Conservation (phyloP, 2,329 filamentous ascomycete species). For the Didymellaceae sp. region DNA sequence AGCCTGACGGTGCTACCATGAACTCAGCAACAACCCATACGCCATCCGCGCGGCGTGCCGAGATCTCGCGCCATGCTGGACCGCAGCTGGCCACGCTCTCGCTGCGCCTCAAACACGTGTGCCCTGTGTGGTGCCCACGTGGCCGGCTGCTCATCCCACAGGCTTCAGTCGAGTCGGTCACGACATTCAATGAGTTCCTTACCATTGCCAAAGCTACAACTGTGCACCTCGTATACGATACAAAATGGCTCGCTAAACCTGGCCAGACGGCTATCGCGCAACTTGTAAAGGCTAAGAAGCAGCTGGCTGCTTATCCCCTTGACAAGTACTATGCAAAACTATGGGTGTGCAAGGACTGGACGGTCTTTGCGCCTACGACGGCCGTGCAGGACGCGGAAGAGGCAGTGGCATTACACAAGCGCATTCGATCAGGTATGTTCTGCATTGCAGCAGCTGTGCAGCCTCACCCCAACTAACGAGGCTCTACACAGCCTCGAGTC, state of each 20-base stretch:
- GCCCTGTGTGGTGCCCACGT: neutral
- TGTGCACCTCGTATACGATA: neutral
- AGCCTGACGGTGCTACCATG: neutral
- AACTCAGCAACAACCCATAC: neutral
- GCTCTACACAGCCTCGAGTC: neutral
- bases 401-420: neutral
- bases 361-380: neutral
- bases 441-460: neutral
- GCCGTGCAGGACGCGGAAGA: neutral
- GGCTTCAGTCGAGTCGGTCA: neutral
- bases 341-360: slow-evolving; percentile 1
- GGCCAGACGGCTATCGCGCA: neutral
- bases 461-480: neutral
- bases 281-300: neutral
- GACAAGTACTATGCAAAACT: neutral
- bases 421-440: neutral
- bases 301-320: neutral
- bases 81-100: neutral
- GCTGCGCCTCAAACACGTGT: neutral
- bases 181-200: neutral
- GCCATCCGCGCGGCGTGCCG: neutral
- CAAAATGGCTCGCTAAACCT: neutral
- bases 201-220: neutral
- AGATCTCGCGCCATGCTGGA: neutral
- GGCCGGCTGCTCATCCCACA: neutral